Conservation (phyloP, 2,329 filamentous ascomycete genomes). For the Colletotrichum trifolii region DNA sequence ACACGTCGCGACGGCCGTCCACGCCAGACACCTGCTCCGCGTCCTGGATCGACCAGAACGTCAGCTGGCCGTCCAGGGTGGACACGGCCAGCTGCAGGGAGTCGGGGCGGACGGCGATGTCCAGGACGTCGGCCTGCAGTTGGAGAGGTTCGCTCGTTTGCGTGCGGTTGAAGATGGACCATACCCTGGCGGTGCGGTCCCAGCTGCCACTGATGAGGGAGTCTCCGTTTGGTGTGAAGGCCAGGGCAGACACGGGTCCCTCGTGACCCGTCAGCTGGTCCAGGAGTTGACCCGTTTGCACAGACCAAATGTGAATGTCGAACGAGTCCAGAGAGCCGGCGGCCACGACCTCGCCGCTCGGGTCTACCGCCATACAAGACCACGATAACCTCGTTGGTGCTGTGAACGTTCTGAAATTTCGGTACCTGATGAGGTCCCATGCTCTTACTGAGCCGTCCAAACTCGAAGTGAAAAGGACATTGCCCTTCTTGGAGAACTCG, state of each 20-base stretch:
- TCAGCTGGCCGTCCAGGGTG: constrained; percentile 91
- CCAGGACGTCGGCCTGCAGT: constrained; percentile 89
- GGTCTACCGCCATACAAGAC: constrained; percentile 94
- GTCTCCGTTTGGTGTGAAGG: constrained; percentile 88
- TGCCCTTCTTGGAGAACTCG: constrained; percentile 94
- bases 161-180: constrained; percentile 93
- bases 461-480: constrained; percentile 94
- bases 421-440: constrained; percentile 95
- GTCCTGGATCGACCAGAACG: constrained; percentile 93
- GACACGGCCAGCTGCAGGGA: constrained; percentile 91
- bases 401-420: constrained; percentile 98
- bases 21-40: constrained; percentile 87
- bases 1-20: constrained; percentile 91
- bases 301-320: constrained; percentile 98
- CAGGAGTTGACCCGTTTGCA: constrained; percentile 94
- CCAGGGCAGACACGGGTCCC: constrained; percentile 87
- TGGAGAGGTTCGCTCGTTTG: constrained; percentile 96
- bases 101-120: constrained; percentile 88
- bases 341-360: constrained; percentile 94
- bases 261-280: constrained; percentile 93
- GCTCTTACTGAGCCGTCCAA: constrained; percentile 93
- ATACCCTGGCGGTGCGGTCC: constrained; percentile 95
- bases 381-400: constrained; percentile 92
- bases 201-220: constrained; percentile 92
- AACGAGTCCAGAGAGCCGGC: constrained; percentile 96